These are phyloP conservation scores for Ogataea trehaloabstinens DNA, from an alignment of 805 yeast genomes.

Conservation along the genomic window DNA sequence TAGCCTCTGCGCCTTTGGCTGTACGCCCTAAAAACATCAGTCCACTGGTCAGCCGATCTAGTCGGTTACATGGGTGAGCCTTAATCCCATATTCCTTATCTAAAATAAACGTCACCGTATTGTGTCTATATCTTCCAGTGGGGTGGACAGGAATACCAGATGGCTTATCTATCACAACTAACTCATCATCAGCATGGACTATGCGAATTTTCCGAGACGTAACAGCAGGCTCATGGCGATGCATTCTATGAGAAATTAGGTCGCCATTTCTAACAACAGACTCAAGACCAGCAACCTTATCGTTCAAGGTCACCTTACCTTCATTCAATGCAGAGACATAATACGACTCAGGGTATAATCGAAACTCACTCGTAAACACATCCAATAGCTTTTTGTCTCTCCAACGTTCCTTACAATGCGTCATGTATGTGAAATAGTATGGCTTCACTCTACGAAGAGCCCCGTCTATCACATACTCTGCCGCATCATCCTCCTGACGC, in stretches of 20 bases:
- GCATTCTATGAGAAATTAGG: slow-evolving; percentile 71
- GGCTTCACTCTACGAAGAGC: slow-evolving; percentile 74
- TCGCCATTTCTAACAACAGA: slow-evolving; percentile 79
- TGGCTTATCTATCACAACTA: slow-evolving; percentile 88
- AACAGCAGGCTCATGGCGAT: slow-evolving; percentile 90
- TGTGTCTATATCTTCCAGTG: slow-evolving; percentile 77
- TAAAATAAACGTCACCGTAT: slow-evolving; percentile 73
- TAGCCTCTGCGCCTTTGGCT: slow-evolving; percentile 70
- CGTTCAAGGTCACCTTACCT: slow-evolving; percentile 79
- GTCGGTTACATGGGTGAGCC: slow-evolving; percentile 83
- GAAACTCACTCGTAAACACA: slow-evolving; percentile 77
- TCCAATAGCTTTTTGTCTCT: slow-evolving; percentile 77
- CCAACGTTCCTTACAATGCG: slow-evolving; percentile 93
- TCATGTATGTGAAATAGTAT: slow-evolving; percentile 83
- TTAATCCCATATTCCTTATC: slow-evolving; percentile 63
- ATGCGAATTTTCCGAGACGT: slow-evolving; percentile 56
- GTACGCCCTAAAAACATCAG: slow-evolving; percentile 87
- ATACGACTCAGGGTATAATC: slow-evolving; percentile 70
- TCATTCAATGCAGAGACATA: slow-evolving; percentile 51
- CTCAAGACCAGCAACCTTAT: slow-evolving; percentile 58
- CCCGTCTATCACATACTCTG: slow-evolving; percentile 55
- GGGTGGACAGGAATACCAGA: slow-evolving; percentile 96
- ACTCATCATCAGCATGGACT: slow-evolving; percentile 69
- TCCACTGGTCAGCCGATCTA: slow-evolving; percentile 91
- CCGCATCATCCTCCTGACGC: slow-evolving; percentile 59